These are phyloP conservation scores for Ophiostoma himal-ulmi DNA, from an alignment of 2,329 filamentous ascomycete species.

Conservation along the genomic window DNA sequence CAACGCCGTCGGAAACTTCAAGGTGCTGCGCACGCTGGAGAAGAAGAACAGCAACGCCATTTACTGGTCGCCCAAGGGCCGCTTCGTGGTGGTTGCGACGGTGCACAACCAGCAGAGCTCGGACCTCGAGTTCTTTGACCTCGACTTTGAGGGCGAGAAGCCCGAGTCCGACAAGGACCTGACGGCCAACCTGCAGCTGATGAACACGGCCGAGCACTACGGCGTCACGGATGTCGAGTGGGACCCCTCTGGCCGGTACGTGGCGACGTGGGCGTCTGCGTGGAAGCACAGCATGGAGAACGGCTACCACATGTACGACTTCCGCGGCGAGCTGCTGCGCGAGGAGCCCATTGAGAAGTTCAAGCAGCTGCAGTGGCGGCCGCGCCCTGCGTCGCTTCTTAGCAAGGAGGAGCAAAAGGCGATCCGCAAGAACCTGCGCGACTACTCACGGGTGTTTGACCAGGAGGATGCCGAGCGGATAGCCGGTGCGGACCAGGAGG, in stretches of 20 bases:
- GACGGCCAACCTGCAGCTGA: slow-evolving; percentile 87
- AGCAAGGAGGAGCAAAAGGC: slow-evolving; percentile 96
- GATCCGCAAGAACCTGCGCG: slow-evolving; percentile 95
- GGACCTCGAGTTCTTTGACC: slow-evolving; percentile 94
- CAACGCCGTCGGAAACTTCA: slow-evolving; percentile 79
- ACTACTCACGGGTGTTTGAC: slow-evolving; percentile 92
- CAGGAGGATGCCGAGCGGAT: slow-evolving; percentile 91
- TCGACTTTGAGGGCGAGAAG: slow-evolving; percentile 97
- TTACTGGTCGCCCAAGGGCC: slow-evolving; percentile 95
- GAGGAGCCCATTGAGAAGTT: slow-evolving; percentile 95
- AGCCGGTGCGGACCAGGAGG: slow-evolving; percentile 86
- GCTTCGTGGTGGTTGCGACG: slow-evolving; percentile 91
- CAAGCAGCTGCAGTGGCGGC: slow-evolving; percentile 95
- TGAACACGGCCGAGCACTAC: slow-evolving; percentile 93
- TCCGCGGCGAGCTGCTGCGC: slow-evolving; percentile 80
- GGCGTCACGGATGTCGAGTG: slow-evolving; percentile 96
- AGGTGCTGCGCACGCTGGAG: slow-evolving; percentile 87
- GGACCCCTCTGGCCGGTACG: slow-evolving; percentile 93
- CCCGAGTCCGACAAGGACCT: slow-evolving; percentile 89
- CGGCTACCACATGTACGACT: slow-evolving; percentile 96
- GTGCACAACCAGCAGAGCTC: slow-evolving; percentile 89
- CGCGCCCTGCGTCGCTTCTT: slow-evolving; percentile 83
- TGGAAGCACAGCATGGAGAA: slow-evolving; percentile 99
- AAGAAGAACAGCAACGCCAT: slow-evolving; percentile 99
- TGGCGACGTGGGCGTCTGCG: slow-evolving; percentile 84